Conservation (phyloP, 441 rosid species). For the Euphorbia schlechtendalii region DNA sequence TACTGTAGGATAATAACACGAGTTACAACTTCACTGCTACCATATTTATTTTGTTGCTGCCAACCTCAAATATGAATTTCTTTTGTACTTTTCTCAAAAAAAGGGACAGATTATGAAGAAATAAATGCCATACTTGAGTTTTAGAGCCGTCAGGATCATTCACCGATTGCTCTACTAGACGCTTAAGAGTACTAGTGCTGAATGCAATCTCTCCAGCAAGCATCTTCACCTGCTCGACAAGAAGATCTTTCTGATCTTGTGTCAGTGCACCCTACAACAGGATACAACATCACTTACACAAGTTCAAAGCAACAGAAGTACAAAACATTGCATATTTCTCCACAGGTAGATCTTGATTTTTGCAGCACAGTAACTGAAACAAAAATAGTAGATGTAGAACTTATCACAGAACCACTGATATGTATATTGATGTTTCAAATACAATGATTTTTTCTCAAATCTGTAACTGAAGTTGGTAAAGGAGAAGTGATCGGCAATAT, state of each 20-base stretch:
- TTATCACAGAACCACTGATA: background rate
- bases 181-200: slow-evolving; percentile 91
- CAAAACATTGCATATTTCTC: background rate
- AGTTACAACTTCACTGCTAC: background rate
- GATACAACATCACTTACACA: slow-evolving; percentile 4
- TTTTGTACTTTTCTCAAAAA: background rate
- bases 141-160: slow-evolving; percentile 84
- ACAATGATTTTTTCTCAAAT: background rate
- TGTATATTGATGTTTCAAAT: background rate
- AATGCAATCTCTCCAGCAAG: slow-evolving; percentile 99
- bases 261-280: slow-evolving; percentile 60
- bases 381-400: background rate
- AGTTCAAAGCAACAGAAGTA: background rate
- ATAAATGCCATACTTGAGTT: slow-evolving; percentile 47
- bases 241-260: slow-evolving; percentile 97
- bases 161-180: slow-evolving; percentile 78
- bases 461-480: background rate
- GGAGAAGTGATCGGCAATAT: background rate
- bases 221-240: slow-evolving; percentile 98
- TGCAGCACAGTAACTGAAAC: background rate
- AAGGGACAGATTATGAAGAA: background rate
- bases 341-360: background rate
- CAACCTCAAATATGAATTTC: slow-evolving; percentile 10
- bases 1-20: slow-evolving; percentile 4
- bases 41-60: slow-evolving; percentile 1